phyloP scores from a whole-genome alignment of 2,329 filamentous ascomycete genomes.

The Chrysoporthe deuterocubensis region DNA sequence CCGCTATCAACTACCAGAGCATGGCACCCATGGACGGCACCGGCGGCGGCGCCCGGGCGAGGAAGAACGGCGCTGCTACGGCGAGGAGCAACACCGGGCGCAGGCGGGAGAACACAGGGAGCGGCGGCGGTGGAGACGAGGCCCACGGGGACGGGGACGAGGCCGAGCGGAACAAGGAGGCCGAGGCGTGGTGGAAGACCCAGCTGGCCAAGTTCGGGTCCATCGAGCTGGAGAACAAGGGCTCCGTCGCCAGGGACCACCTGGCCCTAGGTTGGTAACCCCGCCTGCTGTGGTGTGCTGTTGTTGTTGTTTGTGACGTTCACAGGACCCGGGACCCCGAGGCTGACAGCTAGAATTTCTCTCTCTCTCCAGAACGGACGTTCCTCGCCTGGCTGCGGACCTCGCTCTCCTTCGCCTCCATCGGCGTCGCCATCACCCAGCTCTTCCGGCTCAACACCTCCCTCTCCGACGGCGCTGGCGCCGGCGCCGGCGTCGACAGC shows the following conservation, averaged over 20 bases:
- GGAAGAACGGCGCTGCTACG: background rate
- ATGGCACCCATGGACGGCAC: constrained; percentile 18
- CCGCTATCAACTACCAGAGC: constrained; percentile 28
- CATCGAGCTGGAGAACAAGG: constrained; percentile 84
- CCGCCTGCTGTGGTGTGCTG: background rate
- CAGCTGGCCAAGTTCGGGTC: constrained; percentile 55
- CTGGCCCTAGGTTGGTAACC: constrained; percentile 69
- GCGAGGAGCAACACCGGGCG: constrained; percentile 12
- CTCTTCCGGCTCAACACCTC: constrained; percentile 81
- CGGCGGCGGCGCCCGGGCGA: constrained; percentile 14
- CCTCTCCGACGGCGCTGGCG: constrained; percentile 43
- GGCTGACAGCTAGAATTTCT: too few species aligned
- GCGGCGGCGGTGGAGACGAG: constrained; percentile 16
- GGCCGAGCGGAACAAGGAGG: constrained; percentile 29
- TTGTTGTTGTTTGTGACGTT: too few species aligned
- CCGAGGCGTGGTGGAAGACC: constrained; percentile 55
- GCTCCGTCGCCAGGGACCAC: constrained; percentile 81
- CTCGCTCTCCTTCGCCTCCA: constrained; percentile 78
- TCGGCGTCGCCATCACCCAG: constrained; percentile 83
- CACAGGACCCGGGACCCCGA: too few species aligned
- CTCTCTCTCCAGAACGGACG: constrained; percentile 66
- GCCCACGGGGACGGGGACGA: constrained; percentile 22
- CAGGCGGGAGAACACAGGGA: constrained; percentile 9
- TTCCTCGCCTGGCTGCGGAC: constrained; percentile 87
- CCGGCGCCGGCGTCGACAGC: constrained; percentile 33